Conservation (phyloP, 2,329 filamentous ascomycete species). For the Penicillium sp. region DNA sequence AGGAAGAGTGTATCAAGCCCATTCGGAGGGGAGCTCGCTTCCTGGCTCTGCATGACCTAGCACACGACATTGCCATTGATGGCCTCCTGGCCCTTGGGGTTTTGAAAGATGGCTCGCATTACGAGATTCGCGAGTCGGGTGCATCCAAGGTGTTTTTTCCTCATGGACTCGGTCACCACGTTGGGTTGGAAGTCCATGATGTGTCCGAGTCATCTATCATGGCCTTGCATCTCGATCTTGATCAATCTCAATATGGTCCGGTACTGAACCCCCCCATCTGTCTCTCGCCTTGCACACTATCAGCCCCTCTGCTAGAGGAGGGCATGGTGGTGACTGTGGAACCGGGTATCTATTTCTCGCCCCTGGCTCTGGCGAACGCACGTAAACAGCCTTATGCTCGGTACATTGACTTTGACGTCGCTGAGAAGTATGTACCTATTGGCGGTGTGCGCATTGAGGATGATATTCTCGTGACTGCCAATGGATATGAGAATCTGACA, state of each 20-base stretch:
- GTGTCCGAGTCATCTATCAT: conserved; percentile 40
- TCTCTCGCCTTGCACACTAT: conserved; percentile 33
- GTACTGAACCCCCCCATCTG: conserved; percentile 15
- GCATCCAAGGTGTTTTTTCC: conserved; percentile 43
- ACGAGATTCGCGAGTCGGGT: conserved; percentile 43
- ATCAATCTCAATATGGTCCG: conserved; percentile 15
- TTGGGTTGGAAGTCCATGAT: conserved; percentile 47
- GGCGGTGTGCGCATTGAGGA: conserved; percentile 48
- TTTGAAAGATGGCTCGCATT: conserved; percentile 60
- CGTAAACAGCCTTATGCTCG: conserved; percentile 30
- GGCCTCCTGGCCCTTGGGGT: conserved; percentile 75
- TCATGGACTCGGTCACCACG: conserved; percentile 59
- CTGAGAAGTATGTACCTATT: conserved; percentile 40
- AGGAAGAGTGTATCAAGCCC: conserved; percentile 69
- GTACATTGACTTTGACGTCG: conserved; percentile 42
- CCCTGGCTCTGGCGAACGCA: conserved; percentile 37
- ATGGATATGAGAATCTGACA: conserved; percentile 70
- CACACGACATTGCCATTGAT: conserved; percentile 77
- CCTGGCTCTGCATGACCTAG: conserved; percentile 76
- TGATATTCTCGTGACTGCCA: conserved; percentile 68
- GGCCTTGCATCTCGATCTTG: conserved; percentile 19
- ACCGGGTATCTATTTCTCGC: conserved; percentile 50
- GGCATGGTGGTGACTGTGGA: conserved; percentile 59
- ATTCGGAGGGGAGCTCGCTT: conserved; percentile 73
- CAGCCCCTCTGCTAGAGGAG: conserved; percentile 44